phyloP scores from a whole-genome alignment of 2,329 filamentous ascomycete species.

The Hypoxylon sp. region DNA sequence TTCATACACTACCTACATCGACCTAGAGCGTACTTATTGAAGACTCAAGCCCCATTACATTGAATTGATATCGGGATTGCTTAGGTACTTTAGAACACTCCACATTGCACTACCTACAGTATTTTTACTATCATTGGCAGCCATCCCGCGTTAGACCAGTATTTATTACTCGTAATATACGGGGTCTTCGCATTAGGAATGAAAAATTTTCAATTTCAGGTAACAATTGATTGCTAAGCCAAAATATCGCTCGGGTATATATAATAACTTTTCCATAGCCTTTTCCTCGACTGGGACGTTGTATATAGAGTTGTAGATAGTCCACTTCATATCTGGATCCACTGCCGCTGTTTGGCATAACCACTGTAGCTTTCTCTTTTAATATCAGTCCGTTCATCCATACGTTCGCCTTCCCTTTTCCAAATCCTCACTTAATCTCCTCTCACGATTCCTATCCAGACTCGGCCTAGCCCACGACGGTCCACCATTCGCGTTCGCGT shows the following conservation, averaged over 20 bases:
- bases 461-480: constrained; percentile 32
- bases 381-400: constrained; percentile 3
- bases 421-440: constrained; percentile 33
- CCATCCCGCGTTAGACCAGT: neutral
- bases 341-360: neutral
- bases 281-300: neutral
- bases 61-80: too few relatives aligned
- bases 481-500: constrained; percentile 21
- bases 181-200: neutral
- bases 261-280: neutral
- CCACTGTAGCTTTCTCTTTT: neutral
- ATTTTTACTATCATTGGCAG: too few relatives aligned
- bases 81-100: too few relatives aligned
- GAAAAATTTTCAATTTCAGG: neutral
- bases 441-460: constrained; percentile 33
- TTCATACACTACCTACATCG: too few relatives aligned
- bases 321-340: neutral
- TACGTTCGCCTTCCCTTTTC: constrained; percentile 32
- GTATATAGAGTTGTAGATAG: neutral
- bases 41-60: too few relatives aligned
- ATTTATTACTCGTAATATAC: neutral
- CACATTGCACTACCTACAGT: too few relatives aligned
- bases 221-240: neutral
- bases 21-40: too few relatives aligned
- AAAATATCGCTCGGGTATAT: constrained; percentile 5